These are phyloP conservation scores for Russula virescens DNA, from an alignment of 768 basidiomycete genomes.

Conservation along the genomic window DNA sequence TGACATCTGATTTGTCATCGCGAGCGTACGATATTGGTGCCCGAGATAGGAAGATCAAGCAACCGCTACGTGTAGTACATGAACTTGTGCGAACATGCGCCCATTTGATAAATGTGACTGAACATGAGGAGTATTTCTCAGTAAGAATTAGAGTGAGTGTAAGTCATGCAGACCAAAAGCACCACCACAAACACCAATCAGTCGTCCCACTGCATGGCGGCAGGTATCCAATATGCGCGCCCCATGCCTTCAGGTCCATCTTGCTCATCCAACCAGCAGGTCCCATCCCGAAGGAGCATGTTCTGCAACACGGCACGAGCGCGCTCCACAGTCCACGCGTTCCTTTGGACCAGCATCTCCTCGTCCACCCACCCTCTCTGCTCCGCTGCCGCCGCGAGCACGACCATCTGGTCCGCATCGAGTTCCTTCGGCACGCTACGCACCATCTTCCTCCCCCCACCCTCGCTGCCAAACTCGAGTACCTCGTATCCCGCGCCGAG, in stretches of 20 bases:
- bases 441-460: constrained; percentile 62
- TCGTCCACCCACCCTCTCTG: constrained; percentile 67
- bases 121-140: not conserved
- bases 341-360: constrained; percentile 49
- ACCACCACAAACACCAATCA: constrained; percentile 28
- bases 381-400: constrained; percentile 68
- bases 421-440: constrained; percentile 86
- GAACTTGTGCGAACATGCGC: not conserved
- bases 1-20: constrained; percentile 7
- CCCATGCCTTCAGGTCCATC: constrained; percentile 48
- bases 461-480: constrained; percentile 61
- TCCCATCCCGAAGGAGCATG: constrained; percentile 83
- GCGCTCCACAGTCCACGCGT: constrained; percentile 76
- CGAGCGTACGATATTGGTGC: too few species aligned
- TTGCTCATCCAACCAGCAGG: constrained; percentile 95
- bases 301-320: constrained; percentile 77
- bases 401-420: constrained; percentile 81
- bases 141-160: not conserved
- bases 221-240: constrained; percentile 81
- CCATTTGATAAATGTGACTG: not conserved
- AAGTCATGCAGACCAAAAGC: not conserved
- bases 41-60: too few species aligned
- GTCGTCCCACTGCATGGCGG: constrained; percentile 80
- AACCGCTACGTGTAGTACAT: not conserved
- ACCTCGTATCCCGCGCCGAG: constrained; percentile 91